These are phyloP conservation scores for Melampsora americana DNA, from an alignment of 1,284 basidiomycete species.

Conservation along the genomic window DNA sequence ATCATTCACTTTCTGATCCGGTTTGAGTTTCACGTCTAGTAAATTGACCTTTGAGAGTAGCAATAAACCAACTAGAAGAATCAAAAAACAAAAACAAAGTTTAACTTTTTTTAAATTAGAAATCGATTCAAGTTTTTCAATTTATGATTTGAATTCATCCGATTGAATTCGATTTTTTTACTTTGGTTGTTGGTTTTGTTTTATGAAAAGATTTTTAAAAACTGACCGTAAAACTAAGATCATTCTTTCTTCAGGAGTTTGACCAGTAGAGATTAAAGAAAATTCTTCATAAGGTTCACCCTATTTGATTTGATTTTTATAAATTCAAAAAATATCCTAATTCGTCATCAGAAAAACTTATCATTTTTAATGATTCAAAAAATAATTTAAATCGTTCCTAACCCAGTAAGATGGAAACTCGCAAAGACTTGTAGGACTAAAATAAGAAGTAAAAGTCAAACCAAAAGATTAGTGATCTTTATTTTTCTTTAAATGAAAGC, in stretches of 20 bases:
- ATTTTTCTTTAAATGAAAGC: not conserved
- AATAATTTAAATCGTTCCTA: too few species aligned
- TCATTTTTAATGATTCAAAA: too few species aligned
- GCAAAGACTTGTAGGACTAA: slow-evolving; percentile 46
- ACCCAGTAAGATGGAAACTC: slow-evolving; percentile 52
- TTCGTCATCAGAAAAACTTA: not conserved
- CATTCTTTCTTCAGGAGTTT: slow-evolving; percentile 53
- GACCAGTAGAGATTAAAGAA: slow-evolving; percentile 49
- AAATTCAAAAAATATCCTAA: not conserved
- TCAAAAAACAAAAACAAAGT: slow-evolving; percentile 12
- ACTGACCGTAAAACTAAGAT: slow-evolving; percentile 25
- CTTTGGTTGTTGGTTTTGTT: too few species aligned
- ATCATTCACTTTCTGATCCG: slow-evolving; percentile 31
- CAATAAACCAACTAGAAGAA: slow-evolving; percentile 51
- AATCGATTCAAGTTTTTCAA: too few species aligned
- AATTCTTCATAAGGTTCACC: slow-evolving; percentile 53
- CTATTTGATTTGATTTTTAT: too few species aligned
- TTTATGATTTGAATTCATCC: too few species aligned
- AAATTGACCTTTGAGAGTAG: slow-evolving; percentile 43
- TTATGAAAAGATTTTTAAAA: too few species aligned
- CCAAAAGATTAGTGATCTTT: too few species aligned
- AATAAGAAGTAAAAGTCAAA: not conserved
- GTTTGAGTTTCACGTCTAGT: slow-evolving; percentile 38
- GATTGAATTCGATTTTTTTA: too few species aligned
- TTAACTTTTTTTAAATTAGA: too few species aligned